Evolutionary conservation across 345 rosid species (phyloP).

Genomic region (Citrus maxima): DNA sequence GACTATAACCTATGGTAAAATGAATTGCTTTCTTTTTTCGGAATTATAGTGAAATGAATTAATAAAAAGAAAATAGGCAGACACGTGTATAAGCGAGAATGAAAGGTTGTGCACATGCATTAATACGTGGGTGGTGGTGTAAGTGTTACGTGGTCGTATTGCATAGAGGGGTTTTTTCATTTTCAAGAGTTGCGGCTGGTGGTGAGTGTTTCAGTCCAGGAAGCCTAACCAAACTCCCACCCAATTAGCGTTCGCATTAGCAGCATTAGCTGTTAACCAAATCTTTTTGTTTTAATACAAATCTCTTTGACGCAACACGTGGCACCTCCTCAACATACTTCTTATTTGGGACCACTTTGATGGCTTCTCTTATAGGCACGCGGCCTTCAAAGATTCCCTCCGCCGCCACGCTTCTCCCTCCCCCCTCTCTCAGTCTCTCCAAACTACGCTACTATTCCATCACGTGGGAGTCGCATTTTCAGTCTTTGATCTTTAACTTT

Average conservation of each 20-base stretch:
- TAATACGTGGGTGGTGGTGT: not conserved
- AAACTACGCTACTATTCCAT: slow-evolving; percentile 11
- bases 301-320: slow-evolving; percentile 10
- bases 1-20: no score
- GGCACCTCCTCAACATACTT: slow-evolving; percentile 19
- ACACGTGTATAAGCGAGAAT: not conserved
- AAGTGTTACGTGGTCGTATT: slow-evolving; percentile 11
- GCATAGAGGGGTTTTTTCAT: not conserved
- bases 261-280: no score
- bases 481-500: not conserved
- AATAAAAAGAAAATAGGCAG: not conserved
- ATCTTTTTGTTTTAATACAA: not conserved
- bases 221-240: slow-evolving; percentile 9
- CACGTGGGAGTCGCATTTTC: slow-evolving; percentile 16
- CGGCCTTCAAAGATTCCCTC: slow-evolving; percentile 43
- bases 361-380: slow-evolving; percentile 36
- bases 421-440: not conserved
- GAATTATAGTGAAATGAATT: no score
- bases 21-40: no score
- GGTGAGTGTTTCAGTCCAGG: slow-evolving; percentile 27
- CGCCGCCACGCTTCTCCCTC: slow-evolving; percentile 36
- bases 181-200: slow-evolving; percentile 50
- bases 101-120: not conserved
- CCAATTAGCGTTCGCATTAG: no score
- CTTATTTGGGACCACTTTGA: slow-evolving; percentile 28